A percentile compares a stretch with the other conserved stretches of the same genome.
phyloP scores from a whole-genome alignment of 257 asterid genomes.

The Misopates orontium region DNA sequence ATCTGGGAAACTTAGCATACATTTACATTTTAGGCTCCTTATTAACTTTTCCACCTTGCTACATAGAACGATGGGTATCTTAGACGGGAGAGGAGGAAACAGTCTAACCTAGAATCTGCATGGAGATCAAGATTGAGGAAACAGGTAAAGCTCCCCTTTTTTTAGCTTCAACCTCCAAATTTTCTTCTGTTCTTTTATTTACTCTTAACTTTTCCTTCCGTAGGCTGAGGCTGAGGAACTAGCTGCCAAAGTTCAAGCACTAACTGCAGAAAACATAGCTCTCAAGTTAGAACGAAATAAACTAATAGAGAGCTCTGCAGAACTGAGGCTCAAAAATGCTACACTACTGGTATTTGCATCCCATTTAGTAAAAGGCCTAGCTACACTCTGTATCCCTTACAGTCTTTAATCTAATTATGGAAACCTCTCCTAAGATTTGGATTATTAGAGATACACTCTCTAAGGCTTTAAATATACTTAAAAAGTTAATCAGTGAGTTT shows the following conservation, averaged over 20 bases:
- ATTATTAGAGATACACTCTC: too few species aligned
- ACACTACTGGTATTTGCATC: conserved; percentile 50
- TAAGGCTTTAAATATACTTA: too few species aligned
- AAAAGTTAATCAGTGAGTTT: too few species aligned
- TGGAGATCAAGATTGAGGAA: conserved; percentile 96
- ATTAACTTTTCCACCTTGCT: conserved; percentile 15
- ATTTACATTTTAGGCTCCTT: not conserved
- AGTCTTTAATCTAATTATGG: too few species aligned
- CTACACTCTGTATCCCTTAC: not conserved
- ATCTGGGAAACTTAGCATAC: not conserved
- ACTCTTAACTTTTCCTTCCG: not conserved
- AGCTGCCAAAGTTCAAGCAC: conserved; percentile 64
- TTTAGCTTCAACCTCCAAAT: not conserved
- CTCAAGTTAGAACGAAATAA: conserved; percentile 72
- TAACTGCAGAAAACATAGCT: conserved; percentile 62
- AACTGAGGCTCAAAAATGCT: conserved; percentile 74
- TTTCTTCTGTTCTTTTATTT: not conserved
- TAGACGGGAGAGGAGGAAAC: conserved; percentile 93
- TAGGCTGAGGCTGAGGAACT: conserved; percentile 98
- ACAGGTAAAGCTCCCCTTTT: conserved; percentile 52
- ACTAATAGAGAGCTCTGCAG: conserved; percentile 57
- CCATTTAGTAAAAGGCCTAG: not conserved
- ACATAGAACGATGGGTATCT: conserved; percentile 76
- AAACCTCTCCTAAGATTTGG: too few species aligned
- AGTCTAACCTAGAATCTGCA: conserved; percentile 97